Evolutionary conservation across 78 protist genomes (phyloP), one percentile per base, ranked within the genome.

Genomic region (Chrysochromulina parva): DNA sequence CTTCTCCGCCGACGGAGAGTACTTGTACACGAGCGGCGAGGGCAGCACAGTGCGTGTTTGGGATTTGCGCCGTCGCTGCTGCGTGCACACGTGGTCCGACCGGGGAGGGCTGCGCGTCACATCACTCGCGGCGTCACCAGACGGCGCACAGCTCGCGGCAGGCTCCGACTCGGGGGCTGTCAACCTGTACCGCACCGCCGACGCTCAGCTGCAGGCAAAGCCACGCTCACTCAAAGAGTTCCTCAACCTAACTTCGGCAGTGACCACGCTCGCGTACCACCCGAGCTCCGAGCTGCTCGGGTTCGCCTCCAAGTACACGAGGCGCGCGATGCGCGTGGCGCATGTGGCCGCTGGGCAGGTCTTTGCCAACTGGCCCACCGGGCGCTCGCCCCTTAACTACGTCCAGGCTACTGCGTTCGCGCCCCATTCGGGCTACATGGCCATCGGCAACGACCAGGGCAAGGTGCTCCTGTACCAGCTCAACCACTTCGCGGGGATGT

Each of bases 341-440:
- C 95, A 94, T 88, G 28, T 88, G 62, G 54, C 88, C 9, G 28
- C 76, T 2, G 38, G 1, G 19, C 22, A 88, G 16, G 94, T 92
- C 47, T 94, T 88, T 38, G n/a, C 85, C 92, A 94, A 94, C 92
- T 94, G 94, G 94, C 95, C 95, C n/a, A 82, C 95, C 3, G 82
- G 67, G 6, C 24, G 26, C 19, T 71, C 95, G 48, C 95, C 95
- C 6, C 47, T 89, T 2, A 47, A 74, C 22, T 58, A 85, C 87
- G 90, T 52, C 28, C 84, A 80, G 58, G 1, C 48, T 47, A 3
- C 38, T 5, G 94, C 88, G 11, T 94, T 94, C 88, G 17, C 69
- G 28, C 93, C 94, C 3, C 26, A 65, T 50, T 1, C 55, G 28
- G 94, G 87, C 1, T 93, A 57, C 58, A 0, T 92, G 1, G 9